Base-by-base conservation (phyloP, 495 filamentous ascomycete genomes). In the Gamarada debralockiae region DNA sequence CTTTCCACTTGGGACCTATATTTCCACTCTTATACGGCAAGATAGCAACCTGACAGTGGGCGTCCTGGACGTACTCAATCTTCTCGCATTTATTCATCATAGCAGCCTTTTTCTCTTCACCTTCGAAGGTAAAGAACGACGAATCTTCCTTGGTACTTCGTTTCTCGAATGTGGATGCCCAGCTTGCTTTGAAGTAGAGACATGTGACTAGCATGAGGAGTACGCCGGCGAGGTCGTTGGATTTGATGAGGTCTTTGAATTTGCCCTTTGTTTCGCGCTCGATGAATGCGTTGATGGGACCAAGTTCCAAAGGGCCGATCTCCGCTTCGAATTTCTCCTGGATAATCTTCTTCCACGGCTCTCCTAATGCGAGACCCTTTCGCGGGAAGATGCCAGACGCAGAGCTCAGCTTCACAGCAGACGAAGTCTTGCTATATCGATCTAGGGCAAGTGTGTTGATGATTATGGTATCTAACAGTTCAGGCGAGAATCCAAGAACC, bases 161-260 rank as follows among this genome's bases (percentile, higher is more conserved):
- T n/a, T 33, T 48, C 3, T 37, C 15, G 31, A 50, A 50, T 9
- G 47, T 27, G 38, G 37, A 23, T n/a, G 29, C 27, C 47, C 47
- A 50, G 13, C 38, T 39, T 9, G 47, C 47, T 50, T 50, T 50
- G 34, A 50, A 50, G 23, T 50, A 50, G 25, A 50, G 14, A 39
- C 47, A 50, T 14, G 47, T 23, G 3, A 50, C n/a, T 4, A 50
- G 47, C 8, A 38, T 38, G 15, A 50, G 23, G 1, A 38, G 15
- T 2, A 18, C 17, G 12, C 21, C 47, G 17, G 18, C 47, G 9
- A 50, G 7, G 21, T 50, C 47, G n/a, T 33, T 14, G 3, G 1
- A 1, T 14, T 21, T 2, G 20, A 50, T 17, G 8, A 50, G n/a
- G 22, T 38, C 33, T 17, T 50, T 38, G 31, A 50, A 38, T 18